Base-by-base conservation (phyloP, 1,284 basidiomycete genomes). In the Ustilago trichophora region DNA sequence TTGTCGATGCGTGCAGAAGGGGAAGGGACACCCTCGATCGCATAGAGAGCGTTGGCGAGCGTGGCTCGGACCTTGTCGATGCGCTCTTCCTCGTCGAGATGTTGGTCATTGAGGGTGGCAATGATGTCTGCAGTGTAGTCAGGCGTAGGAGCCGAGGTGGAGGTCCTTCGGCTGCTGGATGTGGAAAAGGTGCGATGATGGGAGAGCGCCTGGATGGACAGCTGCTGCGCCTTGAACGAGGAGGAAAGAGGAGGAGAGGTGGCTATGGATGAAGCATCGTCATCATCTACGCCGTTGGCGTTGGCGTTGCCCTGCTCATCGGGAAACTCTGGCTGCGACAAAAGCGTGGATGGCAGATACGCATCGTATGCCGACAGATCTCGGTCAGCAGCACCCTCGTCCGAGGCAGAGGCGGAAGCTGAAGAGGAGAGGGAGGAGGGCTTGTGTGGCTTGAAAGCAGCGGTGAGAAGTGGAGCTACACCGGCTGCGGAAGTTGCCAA, bases 1-100 rank as follows among this genome's bases (percentile, higher is more conserved):
- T 43, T 58, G 64, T 77, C 75, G 29, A 77, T 55, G 11, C 75
- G 71, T 6, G 64, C 62, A 0, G 73, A 54, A 12, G 69, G 43
- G 24, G 73, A 48, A 19, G 54, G 50, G 15, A 59, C 50, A 4
- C 73, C 75, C 27, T 76, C 75, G 36, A 57, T 47, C 16, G 55
- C 44, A n/a, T 54, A 58, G 4, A 76, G 50, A 6, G 59, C 63
- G 7, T 47, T 54, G 3, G 60, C 64, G 11, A 76, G 55, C 22
- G 54, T 48, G n/a, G 62, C 55, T 35, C 73, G 55, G 22, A 76
- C 71, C 49, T 60, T 63, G 46, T 76, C 75, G 25, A 76, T 76
- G 24, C 64, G 46, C 22, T 76, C 75, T 35, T 76, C 75, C 27
- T 76, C 73, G 29, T 73, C 71, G 18, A 75, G 53, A 31, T 47